These are phyloP conservation scores for Capsicum rhomboideum DNA, from an alignment of 257 asterid genomes.

Conservation along the genomic window DNA sequence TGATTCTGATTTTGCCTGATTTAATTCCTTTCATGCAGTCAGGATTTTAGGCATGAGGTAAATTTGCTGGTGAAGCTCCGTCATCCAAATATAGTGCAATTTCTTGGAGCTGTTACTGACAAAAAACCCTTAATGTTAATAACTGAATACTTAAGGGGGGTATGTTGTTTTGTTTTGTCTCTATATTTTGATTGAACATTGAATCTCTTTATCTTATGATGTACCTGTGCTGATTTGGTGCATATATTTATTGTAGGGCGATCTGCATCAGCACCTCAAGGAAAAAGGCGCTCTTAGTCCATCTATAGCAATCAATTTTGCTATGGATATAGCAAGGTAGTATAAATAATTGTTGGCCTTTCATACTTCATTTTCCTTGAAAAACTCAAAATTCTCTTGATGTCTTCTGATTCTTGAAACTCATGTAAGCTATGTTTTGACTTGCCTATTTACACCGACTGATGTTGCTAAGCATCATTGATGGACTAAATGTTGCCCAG, in stretches of 20 bases:
- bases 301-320: conserved; percentile 68
- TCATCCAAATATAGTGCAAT: conserved; percentile 96
- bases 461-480: neutral
- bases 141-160: conserved; percentile 96
- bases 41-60: conserved; percentile 98
- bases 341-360: neutral
- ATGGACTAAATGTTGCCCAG: neutral
- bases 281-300: conserved; percentile 86
- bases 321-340: conserved; percentile 95
- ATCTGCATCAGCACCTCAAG: conserved; percentile 91
- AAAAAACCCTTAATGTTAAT: conserved; percentile 92
- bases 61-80: conserved; percentile 97
- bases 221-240: neutral
- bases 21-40: conserved; percentile 40
- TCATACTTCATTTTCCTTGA: neutral
- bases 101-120: conserved; percentile 94
- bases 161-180: conserved; percentile 26
- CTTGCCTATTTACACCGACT: neutral
- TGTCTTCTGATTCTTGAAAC: neutral
- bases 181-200: neutral
- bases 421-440: neutral
- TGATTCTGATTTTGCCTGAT: neutral
- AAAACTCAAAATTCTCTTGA: neutral
- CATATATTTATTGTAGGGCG: conserved; percentile 50
- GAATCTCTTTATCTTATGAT: neutral